phyloP scores from a whole-genome alignment of 192 early-diverging fungal genomes.

The Coemansia sp. region DNA sequence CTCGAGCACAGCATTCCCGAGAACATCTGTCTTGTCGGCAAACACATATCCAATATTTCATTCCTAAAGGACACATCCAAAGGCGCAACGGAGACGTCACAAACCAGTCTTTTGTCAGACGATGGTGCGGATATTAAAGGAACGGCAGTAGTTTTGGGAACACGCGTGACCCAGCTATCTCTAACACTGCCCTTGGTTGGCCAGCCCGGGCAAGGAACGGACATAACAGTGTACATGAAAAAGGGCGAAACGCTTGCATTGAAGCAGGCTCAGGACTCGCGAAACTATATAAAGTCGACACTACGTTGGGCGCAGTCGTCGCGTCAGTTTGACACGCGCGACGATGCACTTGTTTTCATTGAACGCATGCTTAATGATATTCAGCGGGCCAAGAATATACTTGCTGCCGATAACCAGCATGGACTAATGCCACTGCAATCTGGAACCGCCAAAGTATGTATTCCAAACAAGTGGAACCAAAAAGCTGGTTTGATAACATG shows the following conservation, averaged over 20 bases:
- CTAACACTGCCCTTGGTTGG: slow-evolving; percentile 11
- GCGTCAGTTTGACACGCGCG: slow-evolving; percentile 11
- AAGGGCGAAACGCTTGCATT: slow-evolving; percentile 33
- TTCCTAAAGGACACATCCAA: slow-evolving; percentile 10
- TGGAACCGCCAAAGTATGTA: slow-evolving; percentile 21
- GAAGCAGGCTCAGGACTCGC: slow-evolving; percentile 34
- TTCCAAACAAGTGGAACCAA: background rate
- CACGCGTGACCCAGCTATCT: slow-evolving; percentile 37
- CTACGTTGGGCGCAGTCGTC: slow-evolving; percentile 6
- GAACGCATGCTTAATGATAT: slow-evolving; percentile 21
- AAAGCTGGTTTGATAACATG: background rate
- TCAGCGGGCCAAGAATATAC: slow-evolving; percentile 14
- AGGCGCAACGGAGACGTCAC: background rate
- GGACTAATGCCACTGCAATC: slow-evolving; percentile 33
- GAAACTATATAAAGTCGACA: slow-evolving; percentile 27
- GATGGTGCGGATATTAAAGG: slow-evolving; percentile 18
- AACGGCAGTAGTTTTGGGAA: slow-evolving; percentile 27
- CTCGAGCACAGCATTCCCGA: slow-evolving; percentile 40
- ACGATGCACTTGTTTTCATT: slow-evolving; percentile 14
- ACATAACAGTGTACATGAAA: slow-evolving; percentile 31
- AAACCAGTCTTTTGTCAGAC: slow-evolving; percentile 1
- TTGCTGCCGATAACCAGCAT: slow-evolving; percentile 17
- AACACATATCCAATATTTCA: slow-evolving; percentile 14
- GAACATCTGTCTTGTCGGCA: slow-evolving; percentile 5
- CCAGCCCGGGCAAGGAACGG: slow-evolving; percentile 17